phyloP scores from a whole-genome alignment of 192 early-diverging fungal genomes.

The Radiomyces spectabilis region DNA sequence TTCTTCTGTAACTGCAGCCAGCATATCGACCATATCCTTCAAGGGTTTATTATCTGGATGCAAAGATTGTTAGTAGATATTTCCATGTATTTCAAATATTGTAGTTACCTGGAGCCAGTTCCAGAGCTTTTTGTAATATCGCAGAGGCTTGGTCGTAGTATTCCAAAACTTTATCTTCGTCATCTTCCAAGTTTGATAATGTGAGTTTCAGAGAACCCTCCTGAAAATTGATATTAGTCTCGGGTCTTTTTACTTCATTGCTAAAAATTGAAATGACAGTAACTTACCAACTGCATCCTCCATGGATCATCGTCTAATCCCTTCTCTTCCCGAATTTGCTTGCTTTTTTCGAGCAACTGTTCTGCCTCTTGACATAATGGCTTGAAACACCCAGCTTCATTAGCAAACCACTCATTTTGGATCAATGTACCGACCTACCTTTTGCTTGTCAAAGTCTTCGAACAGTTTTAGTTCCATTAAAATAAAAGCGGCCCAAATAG shows the following conservation, averaged over 20 bases:
- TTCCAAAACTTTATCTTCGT: conserved; percentile 20
- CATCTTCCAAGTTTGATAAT: conserved; percentile 10
- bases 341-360: background rate
- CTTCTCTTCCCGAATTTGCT: background rate
- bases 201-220: conserved; percentile 17
- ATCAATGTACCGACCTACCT: background rate
- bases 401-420: background rate
- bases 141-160: conserved; percentile 20
- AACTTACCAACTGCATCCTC: conserved; percentile 11
- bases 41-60: too few species aligned
- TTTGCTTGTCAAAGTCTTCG: background rate
- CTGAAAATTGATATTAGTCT: background rate
- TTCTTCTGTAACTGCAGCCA: too few species aligned
- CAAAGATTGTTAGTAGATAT: too few species aligned
- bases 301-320: conserved; percentile 1
- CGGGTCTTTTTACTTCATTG: background rate
- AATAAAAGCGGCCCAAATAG: conserved; percentile 13
- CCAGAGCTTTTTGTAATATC: conserved; percentile 16
- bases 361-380: background rate
- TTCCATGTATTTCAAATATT: too few species aligned
- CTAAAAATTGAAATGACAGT: background rate
- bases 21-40: too few species aligned
- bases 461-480: conserved; percentile 13
- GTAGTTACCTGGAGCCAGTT: conserved; percentile 19
- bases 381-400: background rate